Conservation (phyloP, 1,284 basidiomycete genomes). For the Tranzscheliella williamsii region DNA sequence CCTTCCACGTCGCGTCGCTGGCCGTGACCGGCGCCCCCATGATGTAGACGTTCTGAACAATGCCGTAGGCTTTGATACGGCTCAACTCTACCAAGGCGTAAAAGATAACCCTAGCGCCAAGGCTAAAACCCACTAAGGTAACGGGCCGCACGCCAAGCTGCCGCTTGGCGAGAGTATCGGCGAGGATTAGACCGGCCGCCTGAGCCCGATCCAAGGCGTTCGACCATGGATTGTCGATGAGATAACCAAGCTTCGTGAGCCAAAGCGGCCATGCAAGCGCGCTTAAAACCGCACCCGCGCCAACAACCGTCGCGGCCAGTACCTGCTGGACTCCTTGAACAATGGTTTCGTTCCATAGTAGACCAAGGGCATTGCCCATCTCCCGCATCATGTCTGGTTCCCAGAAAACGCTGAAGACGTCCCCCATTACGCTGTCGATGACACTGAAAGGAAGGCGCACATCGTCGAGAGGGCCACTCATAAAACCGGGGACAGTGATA, state of each 20-base stretch:
- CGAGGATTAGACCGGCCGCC: slow-evolving; percentile 57
- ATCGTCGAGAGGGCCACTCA: slow-evolving; percentile 55
- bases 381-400: slow-evolving; percentile 61
- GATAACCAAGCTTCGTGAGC: slow-evolving; percentile 58
- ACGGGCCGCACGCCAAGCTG: slow-evolving; percentile 60
- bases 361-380: slow-evolving; percentile 59
- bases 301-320: slow-evolving; percentile 52
- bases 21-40: slow-evolving; percentile 58
- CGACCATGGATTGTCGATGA: slow-evolving; percentile 61
- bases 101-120: slow-evolving; percentile 59
- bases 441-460: slow-evolving; percentile 58
- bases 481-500: slow-evolving; percentile 56
- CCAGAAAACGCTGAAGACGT: slow-evolving; percentile 58
- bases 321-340: slow-evolving; percentile 59
- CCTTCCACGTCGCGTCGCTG: slow-evolving; percentile 52
- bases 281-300: slow-evolving; percentile 50
- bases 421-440: slow-evolving; percentile 60
- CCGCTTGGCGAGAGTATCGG: slow-evolving; percentile 53
- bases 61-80: slow-evolving; percentile 54
- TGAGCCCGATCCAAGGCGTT: slow-evolving; percentile 57
- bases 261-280: slow-evolving; percentile 59
- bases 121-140: slow-evolving; percentile 58
- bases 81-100: slow-evolving; percentile 56
- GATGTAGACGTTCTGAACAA: slow-evolving; percentile 60
- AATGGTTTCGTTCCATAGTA: slow-evolving; percentile 61